phyloP scores from a whole-genome alignment of 768 basidiomycete species.

The Plicaturopsis crispa region DNA sequence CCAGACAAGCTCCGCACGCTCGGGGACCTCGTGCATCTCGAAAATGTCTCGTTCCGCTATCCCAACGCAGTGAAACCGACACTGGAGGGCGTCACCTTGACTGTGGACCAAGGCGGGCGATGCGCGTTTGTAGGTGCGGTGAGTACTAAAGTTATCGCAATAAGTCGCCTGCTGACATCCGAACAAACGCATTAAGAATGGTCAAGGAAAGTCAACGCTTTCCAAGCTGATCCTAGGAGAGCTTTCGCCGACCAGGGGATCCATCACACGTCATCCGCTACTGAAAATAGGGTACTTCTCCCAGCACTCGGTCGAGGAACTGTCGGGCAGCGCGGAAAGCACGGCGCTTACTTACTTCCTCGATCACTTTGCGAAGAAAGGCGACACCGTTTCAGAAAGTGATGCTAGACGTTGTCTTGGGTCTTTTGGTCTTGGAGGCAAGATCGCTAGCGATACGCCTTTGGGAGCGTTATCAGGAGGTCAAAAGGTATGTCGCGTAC shows the following conservation, averaged over 20 bases:
- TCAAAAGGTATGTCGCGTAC: constrained; percentile 31
- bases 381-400: constrained; percentile 25
- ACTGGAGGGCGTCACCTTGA: constrained; percentile 27
- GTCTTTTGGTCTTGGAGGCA: constrained; percentile 34
- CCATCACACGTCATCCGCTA: constrained; percentile 42
- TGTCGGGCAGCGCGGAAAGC: constrained; percentile 21
- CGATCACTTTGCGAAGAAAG: constrained; percentile 15
- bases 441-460: constrained; percentile 34
- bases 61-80: constrained; percentile 16
- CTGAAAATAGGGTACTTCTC: constrained; percentile 53
- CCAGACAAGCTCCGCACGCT: constrained; percentile 21
- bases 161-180: constrained; percentile 13
- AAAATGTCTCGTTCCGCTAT: constrained; percentile 26
- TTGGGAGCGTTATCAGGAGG: constrained; percentile 45
- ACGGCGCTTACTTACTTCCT: constrained; percentile 21
- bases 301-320: constrained; percentile 53
- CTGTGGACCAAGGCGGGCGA: constrained; percentile 29
- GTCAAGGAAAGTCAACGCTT: constrained; percentile 51
- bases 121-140: constrained; percentile 31
- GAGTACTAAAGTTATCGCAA: not conserved
- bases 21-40: constrained; percentile 24
- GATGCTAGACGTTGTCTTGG: constrained; percentile 33
- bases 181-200: too few relatives aligned
- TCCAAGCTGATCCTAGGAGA: constrained; percentile 36
- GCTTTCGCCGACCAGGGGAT: constrained; percentile 36